phyloP scores from a whole-genome alignment of 495 filamentous ascomycete species.

The Elasticomyces elasticus region DNA sequence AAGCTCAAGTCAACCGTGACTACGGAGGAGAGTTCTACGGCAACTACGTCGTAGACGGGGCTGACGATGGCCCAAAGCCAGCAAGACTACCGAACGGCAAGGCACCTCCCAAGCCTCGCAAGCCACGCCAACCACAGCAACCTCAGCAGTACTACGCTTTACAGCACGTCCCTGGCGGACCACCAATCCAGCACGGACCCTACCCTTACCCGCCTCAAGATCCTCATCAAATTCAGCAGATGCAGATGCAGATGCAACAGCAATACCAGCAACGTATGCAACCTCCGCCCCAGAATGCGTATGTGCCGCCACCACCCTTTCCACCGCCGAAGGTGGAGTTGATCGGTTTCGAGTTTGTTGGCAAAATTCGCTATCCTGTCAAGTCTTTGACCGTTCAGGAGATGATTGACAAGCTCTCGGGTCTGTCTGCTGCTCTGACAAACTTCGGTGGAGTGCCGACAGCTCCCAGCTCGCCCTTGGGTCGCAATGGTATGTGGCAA shows the following conservation, averaged over 20 bases:
- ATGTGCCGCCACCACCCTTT: background rate
- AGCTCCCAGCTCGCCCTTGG: background rate
- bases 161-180: no score
- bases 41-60: slow-evolving; percentile 8
- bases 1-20: background rate
- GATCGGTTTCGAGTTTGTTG: background rate
- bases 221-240: background rate
- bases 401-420: slow-evolving; percentile 1
- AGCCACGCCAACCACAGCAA: background rate
- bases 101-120: background rate
- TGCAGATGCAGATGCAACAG: background rate
- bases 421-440: background rate
- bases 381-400: background rate
- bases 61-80: slow-evolving; percentile 4
- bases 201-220: background rate
- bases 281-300: background rate
- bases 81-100: no score
- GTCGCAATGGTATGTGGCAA: background rate
- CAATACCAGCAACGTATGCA: no score
- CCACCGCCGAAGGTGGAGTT: slow-evolving; percentile 1
- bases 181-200: background rate
- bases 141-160: slow-evolving; percentile 11
- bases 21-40: slow-evolving; percentile 10
- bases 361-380: background rate
- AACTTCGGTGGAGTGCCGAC: slow-evolving; percentile 2